phyloP scores from a whole-genome alignment of 2,329 filamentous ascomycete genomes.

The Dryadomyces quercus-mongolicae region DNA sequence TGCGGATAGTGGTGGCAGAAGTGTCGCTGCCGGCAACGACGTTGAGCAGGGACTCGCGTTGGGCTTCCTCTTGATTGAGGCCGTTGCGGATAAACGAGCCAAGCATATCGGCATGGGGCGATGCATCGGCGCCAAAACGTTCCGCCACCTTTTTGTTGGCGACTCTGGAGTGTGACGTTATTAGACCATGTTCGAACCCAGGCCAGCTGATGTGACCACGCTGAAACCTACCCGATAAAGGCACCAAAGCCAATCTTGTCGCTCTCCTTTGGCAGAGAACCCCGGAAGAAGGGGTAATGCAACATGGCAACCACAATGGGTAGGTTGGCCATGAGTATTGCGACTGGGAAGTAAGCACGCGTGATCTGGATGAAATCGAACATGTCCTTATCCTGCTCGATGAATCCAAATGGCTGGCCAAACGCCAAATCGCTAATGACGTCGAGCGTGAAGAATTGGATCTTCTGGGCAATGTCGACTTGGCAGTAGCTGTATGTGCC shows the following conservation, averaged over 20 bases:
- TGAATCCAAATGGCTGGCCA: constrained; percentile 33
- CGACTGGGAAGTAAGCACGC: constrained; percentile 21
- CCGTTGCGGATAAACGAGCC: constrained; percentile 28
- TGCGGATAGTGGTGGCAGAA: constrained; percentile 17
- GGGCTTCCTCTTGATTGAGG: constrained; percentile 23
- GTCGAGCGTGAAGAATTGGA: constrained; percentile 42
- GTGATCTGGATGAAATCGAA: constrained; percentile 28
- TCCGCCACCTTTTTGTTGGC: constrained; percentile 23
- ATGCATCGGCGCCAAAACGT: constrained; percentile 17
- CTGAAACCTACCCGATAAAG: constrained; percentile 7
- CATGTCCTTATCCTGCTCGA: constrained; percentile 30
- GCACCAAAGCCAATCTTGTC: constrained; percentile 10
- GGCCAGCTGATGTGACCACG: too few species aligned
- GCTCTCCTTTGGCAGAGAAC: constrained; percentile 10
- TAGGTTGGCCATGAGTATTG: constrained; percentile 19
- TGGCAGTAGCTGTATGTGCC: constrained; percentile 14
- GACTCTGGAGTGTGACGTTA: too few species aligned
- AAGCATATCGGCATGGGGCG: constrained; percentile 22
- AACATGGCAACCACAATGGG: constrained; percentile 27
- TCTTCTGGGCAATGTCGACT: constrained; percentile 33
- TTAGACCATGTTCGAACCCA: too few species aligned
- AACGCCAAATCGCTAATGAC: constrained; percentile 40
- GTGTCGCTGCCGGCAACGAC: constrained; percentile 21
- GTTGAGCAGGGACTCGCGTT: constrained; percentile 31
- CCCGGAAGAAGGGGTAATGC: constrained; percentile 25